Conservation (phyloP, 768 basidiomycete genomes). For the Gelatoporia subvermispora region DNA sequence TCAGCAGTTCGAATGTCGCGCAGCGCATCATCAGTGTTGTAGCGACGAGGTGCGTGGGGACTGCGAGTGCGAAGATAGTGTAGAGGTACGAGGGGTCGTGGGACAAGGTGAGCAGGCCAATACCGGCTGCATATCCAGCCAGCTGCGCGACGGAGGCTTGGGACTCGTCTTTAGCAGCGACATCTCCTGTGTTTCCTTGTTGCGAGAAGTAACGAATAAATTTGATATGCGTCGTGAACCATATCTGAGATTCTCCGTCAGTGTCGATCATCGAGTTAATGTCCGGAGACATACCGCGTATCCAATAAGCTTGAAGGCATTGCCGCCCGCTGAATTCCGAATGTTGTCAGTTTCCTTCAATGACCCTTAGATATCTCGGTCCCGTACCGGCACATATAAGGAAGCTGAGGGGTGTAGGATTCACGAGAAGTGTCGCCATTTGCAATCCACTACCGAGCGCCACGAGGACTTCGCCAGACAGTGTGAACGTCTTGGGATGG, state of each 20-base stretch:
- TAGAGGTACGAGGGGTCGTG: conserved; percentile 24
- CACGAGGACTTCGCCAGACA: conserved; percentile 17
- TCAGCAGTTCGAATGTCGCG: conserved; percentile 24
- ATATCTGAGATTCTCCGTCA: conserved; percentile 13
- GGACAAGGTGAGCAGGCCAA: conserved; percentile 22
- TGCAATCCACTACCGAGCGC: conserved; percentile 21
- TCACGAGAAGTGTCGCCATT: conserved; percentile 20
- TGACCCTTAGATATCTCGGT: not conserved
- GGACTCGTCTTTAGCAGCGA: conserved; percentile 26
- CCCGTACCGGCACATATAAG: conserved; percentile 20
- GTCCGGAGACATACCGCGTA: conserved; percentile 16
- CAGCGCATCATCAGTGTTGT: conserved; percentile 22
- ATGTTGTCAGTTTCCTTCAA: not conserved
- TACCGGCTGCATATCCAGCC: conserved; percentile 21
- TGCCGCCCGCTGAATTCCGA: conserved; percentile 17
- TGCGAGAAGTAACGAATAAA: conserved; percentile 23
- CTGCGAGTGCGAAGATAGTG: conserved; percentile 18
- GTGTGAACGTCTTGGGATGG: conserved; percentile 26
- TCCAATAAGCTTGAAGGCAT: conserved; percentile 25
- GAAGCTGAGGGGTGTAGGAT: conserved; percentile 18
- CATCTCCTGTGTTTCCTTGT: conserved; percentile 24
- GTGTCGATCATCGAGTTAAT: not conserved
- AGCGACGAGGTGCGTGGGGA: conserved; percentile 18
- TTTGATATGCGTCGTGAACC: conserved; percentile 27
- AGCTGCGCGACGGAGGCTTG: conserved; percentile 25